Evolutionary conservation across 345 rosid genomes (phyloP).

Genomic region (Anastatica hierochuntica): DNA sequence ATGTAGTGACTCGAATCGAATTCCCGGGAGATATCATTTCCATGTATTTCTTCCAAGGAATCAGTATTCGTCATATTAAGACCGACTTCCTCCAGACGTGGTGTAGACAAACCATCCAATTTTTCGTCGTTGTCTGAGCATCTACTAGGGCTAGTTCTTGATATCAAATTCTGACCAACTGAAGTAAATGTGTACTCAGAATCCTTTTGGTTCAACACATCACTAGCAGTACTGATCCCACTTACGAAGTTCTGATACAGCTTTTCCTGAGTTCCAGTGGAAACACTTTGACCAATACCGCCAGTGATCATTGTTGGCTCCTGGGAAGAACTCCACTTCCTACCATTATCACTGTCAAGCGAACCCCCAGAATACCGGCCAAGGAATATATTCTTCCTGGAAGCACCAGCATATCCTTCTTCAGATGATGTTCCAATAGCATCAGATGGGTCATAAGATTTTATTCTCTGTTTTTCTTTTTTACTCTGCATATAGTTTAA

Average conservation of each 20-base stretch:
- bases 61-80: slow-evolving; percentile 31
- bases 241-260: slow-evolving; percentile 51
- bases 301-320: slow-evolving; percentile 45
- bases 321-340: slow-evolving; percentile 78
- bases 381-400: slow-evolving; percentile 60
- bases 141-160: slow-evolving; percentile 33
- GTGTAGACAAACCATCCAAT: slow-evolving; percentile 45
- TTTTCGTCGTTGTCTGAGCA: slow-evolving; percentile 35
- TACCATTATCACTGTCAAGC: slow-evolving; percentile 63
- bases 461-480: slow-evolving; percentile 83
- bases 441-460: slow-evolving; percentile 85
- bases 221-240: slow-evolving; percentile 34
- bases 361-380: slow-evolving; percentile 87
- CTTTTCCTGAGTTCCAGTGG: slow-evolving; percentile 64
- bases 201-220: slow-evolving; percentile 50
- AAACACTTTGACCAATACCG: slow-evolving; percentile 23
- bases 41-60: slow-evolving; percentile 27
- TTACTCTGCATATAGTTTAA: slow-evolving; percentile 90
- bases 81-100: slow-evolving; percentile 48
- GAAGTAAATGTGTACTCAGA: slow-evolving; percentile 31
- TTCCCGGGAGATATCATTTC: slow-evolving; percentile 32
- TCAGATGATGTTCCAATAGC: slow-evolving; percentile 90
- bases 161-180: slow-evolving; percentile 35
- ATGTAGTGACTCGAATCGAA: slow-evolving; percentile 41
- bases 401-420: slow-evolving; percentile 58